A percentile compares a stretch with the other conserved stretches of the same genome.
These are phyloP conservation scores for Dactylellina parvicollis DNA, from an alignment of 2,329 filamentous ascomycete genomes.

Conservation along the genomic window DNA sequence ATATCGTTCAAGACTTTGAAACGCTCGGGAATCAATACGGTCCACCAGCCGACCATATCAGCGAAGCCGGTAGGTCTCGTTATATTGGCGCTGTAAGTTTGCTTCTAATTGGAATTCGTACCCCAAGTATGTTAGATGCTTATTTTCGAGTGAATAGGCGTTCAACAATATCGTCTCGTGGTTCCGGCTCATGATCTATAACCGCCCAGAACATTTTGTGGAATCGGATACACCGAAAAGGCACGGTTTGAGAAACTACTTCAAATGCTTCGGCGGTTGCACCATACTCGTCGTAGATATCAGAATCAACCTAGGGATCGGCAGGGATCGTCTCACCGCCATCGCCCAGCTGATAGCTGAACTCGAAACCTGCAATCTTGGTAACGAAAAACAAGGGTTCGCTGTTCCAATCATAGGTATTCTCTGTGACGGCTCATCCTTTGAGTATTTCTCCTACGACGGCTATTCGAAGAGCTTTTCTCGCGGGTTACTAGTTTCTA, in stretches of 20 bases:
- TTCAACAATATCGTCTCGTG: slow-evolving; percentile 45
- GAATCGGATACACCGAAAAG: slow-evolving; percentile 25
- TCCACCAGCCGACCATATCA: slow-evolving; percentile 41
- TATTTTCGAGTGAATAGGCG: slow-evolving; percentile 11
- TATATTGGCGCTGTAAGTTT: slow-evolving; percentile 44
- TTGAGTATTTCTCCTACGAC: slow-evolving; percentile 51
- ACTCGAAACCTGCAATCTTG: slow-evolving; percentile 43
- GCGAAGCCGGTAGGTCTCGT: slow-evolving; percentile 35
- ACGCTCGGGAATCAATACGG: slow-evolving; percentile 49
- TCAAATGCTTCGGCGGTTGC: slow-evolving; percentile 51
- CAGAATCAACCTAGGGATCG: slow-evolving; percentile 44
- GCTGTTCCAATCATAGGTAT: slow-evolving; percentile 44
- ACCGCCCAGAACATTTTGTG: slow-evolving; percentile 44
- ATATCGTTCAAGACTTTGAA: slow-evolving; percentile 47
- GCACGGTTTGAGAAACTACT: slow-evolving; percentile 45
- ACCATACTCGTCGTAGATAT: slow-evolving; percentile 52
- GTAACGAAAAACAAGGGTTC: slow-evolving; percentile 50
- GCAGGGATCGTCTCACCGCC: slow-evolving; percentile 36
- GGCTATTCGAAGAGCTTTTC: slow-evolving; percentile 47
- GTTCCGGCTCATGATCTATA: slow-evolving; percentile 51
- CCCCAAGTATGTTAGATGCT: neutral
- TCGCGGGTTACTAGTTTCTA: slow-evolving; percentile 35
- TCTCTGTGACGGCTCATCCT: slow-evolving; percentile 43
- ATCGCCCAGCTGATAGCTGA: slow-evolving; percentile 49
- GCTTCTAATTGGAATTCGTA: neutral